Evolutionary conservation across 225 moss, liverwort and hornwort species (phyloP).

Genomic region (Marchantia paleacea): DNA sequence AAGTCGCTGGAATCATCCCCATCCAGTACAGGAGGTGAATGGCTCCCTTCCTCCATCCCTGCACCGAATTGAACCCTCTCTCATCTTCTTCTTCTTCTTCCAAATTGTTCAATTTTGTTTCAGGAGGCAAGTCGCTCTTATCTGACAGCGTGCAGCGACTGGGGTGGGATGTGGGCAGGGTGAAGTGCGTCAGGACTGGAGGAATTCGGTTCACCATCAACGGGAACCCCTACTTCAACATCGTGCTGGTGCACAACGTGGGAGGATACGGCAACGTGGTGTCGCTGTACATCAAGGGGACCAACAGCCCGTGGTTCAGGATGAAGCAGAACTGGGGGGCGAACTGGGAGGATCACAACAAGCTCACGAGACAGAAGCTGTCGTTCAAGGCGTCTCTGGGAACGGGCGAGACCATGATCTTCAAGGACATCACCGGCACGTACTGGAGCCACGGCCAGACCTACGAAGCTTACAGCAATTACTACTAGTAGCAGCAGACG

Average conservation of each 20-base stretch:
- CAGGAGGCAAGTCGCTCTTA: neutral
- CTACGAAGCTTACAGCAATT: constrained; percentile 35
- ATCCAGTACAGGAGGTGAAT: constrained; percentile 25
- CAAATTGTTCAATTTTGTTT: too few species aligned
- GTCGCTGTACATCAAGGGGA: constrained; percentile 33
- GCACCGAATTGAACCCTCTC: too few species aligned
- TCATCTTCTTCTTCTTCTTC: too few species aligned
- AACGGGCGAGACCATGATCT: constrained; percentile 32
- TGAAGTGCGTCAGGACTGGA: constrained; percentile 47
- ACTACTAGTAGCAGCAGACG: constrained; percentile 8
- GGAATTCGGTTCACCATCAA: constrained; percentile 49
- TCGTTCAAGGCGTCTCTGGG: constrained; percentile 40
- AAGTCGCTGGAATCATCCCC: constrained; percentile 23
- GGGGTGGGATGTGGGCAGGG: constrained; percentile 1
- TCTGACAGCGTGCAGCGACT: too few species aligned
- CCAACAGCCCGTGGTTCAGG: constrained; percentile 29
- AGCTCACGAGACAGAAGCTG: constrained; percentile 35
- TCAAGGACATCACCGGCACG: constrained; percentile 29
- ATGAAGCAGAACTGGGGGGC: constrained; percentile 53
- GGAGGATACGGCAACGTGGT: constrained; percentile 49
- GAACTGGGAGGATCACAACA: constrained; percentile 43
- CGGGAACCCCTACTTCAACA: constrained; percentile 54
- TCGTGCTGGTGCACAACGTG: constrained; percentile 57
- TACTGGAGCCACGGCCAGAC: constrained; percentile 59
- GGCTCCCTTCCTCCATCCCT: neutral